Conservation (phyloP, 1,284 basidiomycete species). For the Singerocomus rubriflavus region DNA sequence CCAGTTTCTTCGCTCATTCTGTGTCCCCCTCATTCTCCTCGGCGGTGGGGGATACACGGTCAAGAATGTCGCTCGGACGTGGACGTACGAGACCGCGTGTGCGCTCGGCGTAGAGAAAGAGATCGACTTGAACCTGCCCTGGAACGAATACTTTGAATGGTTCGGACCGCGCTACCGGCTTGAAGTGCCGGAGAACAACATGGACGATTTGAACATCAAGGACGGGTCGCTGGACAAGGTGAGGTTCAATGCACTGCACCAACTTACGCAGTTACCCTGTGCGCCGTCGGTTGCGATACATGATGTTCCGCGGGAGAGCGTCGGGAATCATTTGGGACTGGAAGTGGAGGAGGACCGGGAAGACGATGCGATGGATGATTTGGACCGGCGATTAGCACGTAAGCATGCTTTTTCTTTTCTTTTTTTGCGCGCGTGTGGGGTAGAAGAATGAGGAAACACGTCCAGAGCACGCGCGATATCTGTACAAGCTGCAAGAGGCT, state of each 20-base stretch:
- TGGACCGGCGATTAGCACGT: conserved; percentile 72
- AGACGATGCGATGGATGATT: conserved; percentile 49
- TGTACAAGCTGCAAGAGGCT: conserved; percentile 59
- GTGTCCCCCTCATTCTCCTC: conserved; percentile 87
- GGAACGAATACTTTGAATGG: conserved; percentile 97
- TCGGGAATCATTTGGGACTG: conserved; percentile 63
- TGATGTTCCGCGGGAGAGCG: conserved; percentile 68
- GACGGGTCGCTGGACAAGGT: conserved; percentile 82
- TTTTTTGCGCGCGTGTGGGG: background rate
- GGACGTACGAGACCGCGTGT: conserved; percentile 98
- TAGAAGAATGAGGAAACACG: conserved; percentile 1
- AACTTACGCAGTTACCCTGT: conserved; percentile 73
- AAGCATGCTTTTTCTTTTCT: conserved; percentile 28
- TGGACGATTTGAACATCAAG: conserved; percentile 89
- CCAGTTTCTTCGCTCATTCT: conserved; percentile 95
- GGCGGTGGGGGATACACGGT: conserved; percentile 99
- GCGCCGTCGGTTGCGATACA: conserved; percentile 91
- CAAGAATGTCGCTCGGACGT: conserved; percentile 94
- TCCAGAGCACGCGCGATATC: conserved; percentile 59
- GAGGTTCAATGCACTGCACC: conserved; percentile 76
- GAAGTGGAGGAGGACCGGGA: conserved; percentile 34
- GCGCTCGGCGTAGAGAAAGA: conserved; percentile 80
- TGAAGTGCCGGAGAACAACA: conserved; percentile 88
- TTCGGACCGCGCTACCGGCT: conserved; percentile 95
- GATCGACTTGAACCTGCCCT: conserved; percentile 84